phyloP scores from a whole-genome alignment of 345 rosid species.

The Brassica cretica region DNA sequence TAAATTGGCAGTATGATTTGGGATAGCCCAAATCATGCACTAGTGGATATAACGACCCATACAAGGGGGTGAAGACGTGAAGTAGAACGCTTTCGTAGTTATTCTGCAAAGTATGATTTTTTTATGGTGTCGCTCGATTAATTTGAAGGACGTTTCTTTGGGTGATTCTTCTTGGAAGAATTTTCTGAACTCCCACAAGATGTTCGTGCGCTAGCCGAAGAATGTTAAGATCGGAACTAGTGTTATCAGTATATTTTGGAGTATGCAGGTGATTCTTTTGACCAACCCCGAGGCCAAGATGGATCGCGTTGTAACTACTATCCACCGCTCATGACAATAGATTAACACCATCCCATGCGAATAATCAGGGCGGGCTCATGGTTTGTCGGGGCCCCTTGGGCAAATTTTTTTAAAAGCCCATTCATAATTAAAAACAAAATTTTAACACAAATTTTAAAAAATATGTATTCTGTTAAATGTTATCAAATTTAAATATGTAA shows the following conservation, averaged over 20 bases:
- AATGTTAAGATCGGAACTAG: not conserved
- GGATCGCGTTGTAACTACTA: not conserved
- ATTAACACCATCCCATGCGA: too few species aligned
- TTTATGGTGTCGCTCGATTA: not conserved
- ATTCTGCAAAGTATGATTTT: not conserved
- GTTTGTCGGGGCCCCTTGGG: too few species aligned
- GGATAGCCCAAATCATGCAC: not conserved
- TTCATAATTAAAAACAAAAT: too few species aligned
- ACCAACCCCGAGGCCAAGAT: not conserved
- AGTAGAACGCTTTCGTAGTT: not conserved
- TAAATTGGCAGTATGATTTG: not conserved
- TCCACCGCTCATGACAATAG: too few species aligned
- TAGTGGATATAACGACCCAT: not conserved
- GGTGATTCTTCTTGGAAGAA: not conserved
- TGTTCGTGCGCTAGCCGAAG: not conserved
- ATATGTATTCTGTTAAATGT: too few species aligned
- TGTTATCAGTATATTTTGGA: not conserved
- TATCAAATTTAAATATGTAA: too few species aligned
- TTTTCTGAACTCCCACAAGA: not conserved
- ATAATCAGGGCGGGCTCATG: too few species aligned
- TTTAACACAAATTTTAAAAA: too few species aligned
- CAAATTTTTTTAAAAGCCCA: too few species aligned
- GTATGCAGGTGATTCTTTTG: not conserved
- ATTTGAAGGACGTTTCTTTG: not conserved
- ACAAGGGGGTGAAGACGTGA: not conserved